Evolutionary conservation across 2,329 filamentous ascomycete species (phyloP), one percentile per base, ranked within the genome.

Genomic region (Leptographium procerum): DNA sequence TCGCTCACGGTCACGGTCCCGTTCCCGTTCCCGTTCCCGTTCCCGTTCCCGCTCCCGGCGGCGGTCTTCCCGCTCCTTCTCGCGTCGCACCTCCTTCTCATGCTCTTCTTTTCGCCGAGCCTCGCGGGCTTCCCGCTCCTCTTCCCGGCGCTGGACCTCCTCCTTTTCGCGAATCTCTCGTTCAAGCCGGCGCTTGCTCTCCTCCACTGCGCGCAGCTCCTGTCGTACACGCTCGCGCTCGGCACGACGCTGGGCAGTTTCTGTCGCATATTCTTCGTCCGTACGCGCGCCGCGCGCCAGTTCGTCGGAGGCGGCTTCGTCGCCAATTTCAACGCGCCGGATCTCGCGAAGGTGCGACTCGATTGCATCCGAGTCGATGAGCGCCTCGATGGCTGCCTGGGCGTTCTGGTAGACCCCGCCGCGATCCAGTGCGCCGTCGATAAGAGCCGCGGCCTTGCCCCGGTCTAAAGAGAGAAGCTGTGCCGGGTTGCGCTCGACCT

Each of bases 361-460:
- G 60, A 90, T 89, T 29, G 83, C 80, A 11, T 75, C 75, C 52
- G 85, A 77, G 65, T 88, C 83, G 59, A 92, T 87, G 60, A 90
- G 75, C 31, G 79, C 75, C 60, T 84, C 81, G 54, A 91, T 83
- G 55, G 85, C 81, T 9, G 79, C 77, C 65, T 88, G 83, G 0
- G 86, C 87, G 64, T 82, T 82, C 60, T 86, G 82, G 66, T 92
- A 94, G 31, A 91, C 83, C 29, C 87, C 86, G 24, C 83, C 86
- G 61, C 89, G 83, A 66, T 91, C 88, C 22, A 89, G 81, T 1
- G 87, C 87, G 59, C 89, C 88, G 68, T 91, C 87, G 47, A 91
- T 85, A 5, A 95, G 78, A 0, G 87, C 83, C 1, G 85, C 84
- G 4, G 88, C 86, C 68, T 91, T 88, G 60, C 82, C 78, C 22